Evolutionary conservation across 1,284 basidiomycete species (phyloP).

Genomic region (Inonotus obliquus): DNA sequence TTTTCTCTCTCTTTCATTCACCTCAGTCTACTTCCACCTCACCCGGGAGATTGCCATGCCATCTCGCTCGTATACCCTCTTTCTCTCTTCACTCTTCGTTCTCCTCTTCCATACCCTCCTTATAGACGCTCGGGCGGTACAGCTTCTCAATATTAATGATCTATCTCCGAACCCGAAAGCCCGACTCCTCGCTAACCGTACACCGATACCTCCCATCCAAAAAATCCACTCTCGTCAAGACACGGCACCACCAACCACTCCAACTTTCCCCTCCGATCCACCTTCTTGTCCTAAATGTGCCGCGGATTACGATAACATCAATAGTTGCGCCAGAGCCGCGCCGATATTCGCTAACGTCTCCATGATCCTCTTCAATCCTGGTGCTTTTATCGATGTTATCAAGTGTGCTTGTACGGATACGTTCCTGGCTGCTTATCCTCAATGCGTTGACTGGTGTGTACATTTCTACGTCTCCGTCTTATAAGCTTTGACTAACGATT

Average conservation of each 20-base stretch:
- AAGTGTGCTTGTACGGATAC: slow-evolving; percentile 66
- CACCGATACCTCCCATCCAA: neutral
- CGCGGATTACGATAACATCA: slow-evolving; percentile 46
- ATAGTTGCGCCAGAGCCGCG: slow-evolving; percentile 50
- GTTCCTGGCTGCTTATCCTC: slow-evolving; percentile 59
- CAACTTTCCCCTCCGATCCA: slow-evolving; percentile 45
- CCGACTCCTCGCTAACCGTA: neutral
- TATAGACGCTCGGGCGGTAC: neutral
- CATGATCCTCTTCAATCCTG: slow-evolving; percentile 58
- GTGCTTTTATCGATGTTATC: slow-evolving; percentile 57
- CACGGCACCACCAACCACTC: slow-evolving; percentile 26
- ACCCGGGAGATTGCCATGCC: neutral
- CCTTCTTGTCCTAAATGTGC: slow-evolving; percentile 52
- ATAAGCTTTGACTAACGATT: too few species aligned
- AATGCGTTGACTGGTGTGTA: slow-evolving; percentile 65
- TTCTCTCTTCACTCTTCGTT: slow-evolving; percentile 19
- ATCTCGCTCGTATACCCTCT: neutral
- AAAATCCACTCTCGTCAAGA: neutral
- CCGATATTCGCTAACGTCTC: slow-evolving; percentile 56
- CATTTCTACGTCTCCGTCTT: neutral
- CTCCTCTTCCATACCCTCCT: slow-evolving; percentile 20
- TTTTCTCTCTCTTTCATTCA: neutral
- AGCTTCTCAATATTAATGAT: too few species aligned
- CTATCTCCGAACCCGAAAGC: neutral
- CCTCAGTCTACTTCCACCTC: neutral